Evolutionary conservation across 2,329 filamentous ascomycete genomes (phyloP).

Genomic region (Elsinoe ampelina): DNA sequence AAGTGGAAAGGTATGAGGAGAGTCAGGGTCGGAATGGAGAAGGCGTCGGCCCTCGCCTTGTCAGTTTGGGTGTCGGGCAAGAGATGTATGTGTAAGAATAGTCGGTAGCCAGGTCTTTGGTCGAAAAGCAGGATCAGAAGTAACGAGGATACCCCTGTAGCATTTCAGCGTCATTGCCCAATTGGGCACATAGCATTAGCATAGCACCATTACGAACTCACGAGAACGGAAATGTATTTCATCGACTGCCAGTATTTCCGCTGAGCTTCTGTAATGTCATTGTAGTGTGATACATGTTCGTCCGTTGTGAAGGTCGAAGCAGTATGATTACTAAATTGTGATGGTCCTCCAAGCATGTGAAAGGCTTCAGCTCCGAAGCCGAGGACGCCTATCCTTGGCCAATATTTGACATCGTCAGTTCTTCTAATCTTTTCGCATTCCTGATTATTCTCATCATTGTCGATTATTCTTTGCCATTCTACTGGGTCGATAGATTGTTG

Average conservation of each 20-base stretch:
- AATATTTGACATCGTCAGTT: background rate
- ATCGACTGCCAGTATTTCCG: background rate
- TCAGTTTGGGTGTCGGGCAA: background rate
- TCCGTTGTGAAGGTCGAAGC: too few relatives aligned
- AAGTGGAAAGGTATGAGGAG: slow-evolving; percentile 13
- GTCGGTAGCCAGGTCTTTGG: background rate
- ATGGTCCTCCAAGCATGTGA: background rate
- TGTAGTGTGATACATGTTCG: too few relatives aligned
- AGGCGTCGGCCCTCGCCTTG: background rate
- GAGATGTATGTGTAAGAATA: background rate
- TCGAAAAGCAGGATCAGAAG: background rate
- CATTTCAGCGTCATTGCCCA: background rate
- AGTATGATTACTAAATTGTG: background rate
- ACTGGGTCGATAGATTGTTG: too few relatives aligned
- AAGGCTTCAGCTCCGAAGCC: background rate
- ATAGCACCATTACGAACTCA: background rate
- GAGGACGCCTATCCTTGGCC: background rate
- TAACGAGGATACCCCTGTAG: background rate
- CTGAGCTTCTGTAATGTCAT: background rate
- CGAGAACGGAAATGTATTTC: background rate
- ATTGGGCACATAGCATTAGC: background rate
- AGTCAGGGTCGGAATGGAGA: background rate
- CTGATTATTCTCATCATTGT: too few relatives aligned
- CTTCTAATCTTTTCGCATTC: background rate
- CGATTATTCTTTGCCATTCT: too few relatives aligned